Percentiles rank a stretch among this genome's conserved stretches.
Conservation (phyloP, 768 basidiomycete genomes). For the Collybia nuda region DNA sequence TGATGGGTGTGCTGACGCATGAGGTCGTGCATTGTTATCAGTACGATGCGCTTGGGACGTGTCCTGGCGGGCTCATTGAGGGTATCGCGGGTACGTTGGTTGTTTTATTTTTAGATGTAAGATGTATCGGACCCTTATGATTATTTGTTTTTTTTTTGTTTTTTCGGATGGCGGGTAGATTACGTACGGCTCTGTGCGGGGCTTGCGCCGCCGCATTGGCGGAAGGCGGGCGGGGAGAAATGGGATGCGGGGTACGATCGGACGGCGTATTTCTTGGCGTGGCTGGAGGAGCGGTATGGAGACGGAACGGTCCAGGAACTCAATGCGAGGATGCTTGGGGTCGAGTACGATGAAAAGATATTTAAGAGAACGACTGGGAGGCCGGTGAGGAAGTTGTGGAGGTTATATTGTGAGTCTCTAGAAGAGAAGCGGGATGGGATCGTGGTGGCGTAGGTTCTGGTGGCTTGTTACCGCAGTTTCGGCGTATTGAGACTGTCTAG, state of each 20-base stretch:
- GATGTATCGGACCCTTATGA: no score
- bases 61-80: constrained; percentile 73
- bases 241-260: constrained; percentile 81
- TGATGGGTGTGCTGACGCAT: constrained; percentile 68
- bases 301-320: constrained; percentile 55
- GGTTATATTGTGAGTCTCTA: constrained; percentile 46
- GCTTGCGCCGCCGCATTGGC: constrained; percentile 73
- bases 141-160: no score
- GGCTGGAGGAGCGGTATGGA: constrained; percentile 57
- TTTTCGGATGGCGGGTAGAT: constrained; percentile 38
- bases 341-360: constrained; percentile 46
- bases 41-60: constrained; percentile 57
- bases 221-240: constrained; percentile 36
- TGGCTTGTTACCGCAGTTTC: no score
- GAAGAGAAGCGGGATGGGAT: constrained; percentile 3
- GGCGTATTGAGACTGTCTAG: no score
- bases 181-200: constrained; percentile 66
- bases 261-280: constrained; percentile 75
- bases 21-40: constrained; percentile 84
- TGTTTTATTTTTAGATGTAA: no score
- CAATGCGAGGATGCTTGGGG: constrained; percentile 52
- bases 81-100: constrained; percentile 66
- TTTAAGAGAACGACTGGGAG: constrained; percentile 55
- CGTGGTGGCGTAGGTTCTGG: no score
- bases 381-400: constrained; percentile 58